These are phyloP conservation scores for Pyrenophora graminea DNA, from an alignment of 2,329 filamentous ascomycete genomes.

Conservation along the genomic window DNA sequence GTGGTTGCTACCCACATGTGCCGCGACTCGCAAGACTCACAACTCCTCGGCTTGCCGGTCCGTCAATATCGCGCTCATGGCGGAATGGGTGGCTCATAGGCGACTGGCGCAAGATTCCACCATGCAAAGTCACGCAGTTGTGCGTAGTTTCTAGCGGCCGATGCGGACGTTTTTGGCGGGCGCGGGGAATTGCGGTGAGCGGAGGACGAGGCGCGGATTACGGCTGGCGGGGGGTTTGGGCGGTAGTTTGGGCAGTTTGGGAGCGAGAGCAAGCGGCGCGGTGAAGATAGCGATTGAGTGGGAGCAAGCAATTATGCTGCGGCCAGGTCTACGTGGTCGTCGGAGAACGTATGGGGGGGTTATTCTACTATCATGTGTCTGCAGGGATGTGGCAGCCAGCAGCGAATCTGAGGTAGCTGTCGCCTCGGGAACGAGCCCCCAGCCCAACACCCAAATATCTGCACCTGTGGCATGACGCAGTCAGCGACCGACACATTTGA, in stretches of 20 bases:
- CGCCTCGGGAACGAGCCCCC: constrained; percentile 8
- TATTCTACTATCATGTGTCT: neutral
- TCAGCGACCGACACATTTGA: too few relatives aligned
- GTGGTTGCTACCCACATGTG: constrained; percentile 1
- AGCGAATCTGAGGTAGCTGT: constrained; percentile 11
- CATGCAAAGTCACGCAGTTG: constrained; percentile 31
- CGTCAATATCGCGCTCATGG: constrained; percentile 77
- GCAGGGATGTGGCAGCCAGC: constrained; percentile 15
- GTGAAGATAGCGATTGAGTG: constrained; percentile 11
- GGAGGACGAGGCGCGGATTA: constrained; percentile 3
- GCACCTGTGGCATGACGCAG: neutral
- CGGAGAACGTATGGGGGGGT: constrained; percentile 2
- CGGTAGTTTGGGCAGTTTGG: constrained; percentile 1
- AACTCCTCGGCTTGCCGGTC: constrained; percentile 85
- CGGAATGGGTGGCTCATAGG: constrained; percentile 37
- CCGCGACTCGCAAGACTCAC: constrained; percentile 57
- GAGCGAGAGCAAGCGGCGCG: constrained; percentile 1
- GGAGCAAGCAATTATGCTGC: constrained; percentile 3
- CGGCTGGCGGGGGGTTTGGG: constrained; percentile 8
- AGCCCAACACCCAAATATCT: constrained; percentile 12
- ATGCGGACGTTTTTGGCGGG: constrained; percentile 22
- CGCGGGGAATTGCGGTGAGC: constrained; percentile 31
- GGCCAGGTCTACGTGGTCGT: neutral
- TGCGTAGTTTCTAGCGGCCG: constrained; percentile 6
- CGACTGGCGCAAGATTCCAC: constrained; percentile 29